Base-by-base conservation (phyloP, 2,329 filamentous ascomycete species). In the Aspergillus clavatus region DNA sequence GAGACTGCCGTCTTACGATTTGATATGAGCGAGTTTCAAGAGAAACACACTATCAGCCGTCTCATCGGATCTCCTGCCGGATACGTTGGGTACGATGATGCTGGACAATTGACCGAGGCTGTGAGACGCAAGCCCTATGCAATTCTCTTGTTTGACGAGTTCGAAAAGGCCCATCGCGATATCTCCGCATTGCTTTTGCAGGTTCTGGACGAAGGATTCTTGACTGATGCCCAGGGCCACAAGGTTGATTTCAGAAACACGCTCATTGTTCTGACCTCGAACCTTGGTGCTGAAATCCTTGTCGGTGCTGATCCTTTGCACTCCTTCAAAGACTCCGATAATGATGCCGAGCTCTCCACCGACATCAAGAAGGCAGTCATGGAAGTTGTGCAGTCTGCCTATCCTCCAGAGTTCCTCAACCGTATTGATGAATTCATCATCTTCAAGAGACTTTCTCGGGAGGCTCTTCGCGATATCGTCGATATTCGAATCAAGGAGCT, bases 21-120 rank as follows among this genome's bases (percentile, higher is more conserved):
- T 67, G 93, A 97, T 68, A 97, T 97, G 93, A 88, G 83, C 58
- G 93, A 98, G 63, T 97, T 96, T 66, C 89, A 95, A 63, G 93
- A 97, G 65, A 95, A 95, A 68, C 91, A 97, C 63, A 97, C 93
- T 3, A 87, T 97, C 45, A 95, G 88, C 22, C 81, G 91, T 14
- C 79, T 97, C 24, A 96, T 97, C 54, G 93, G 93, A 36, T 86
- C 87, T 3, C 93, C 93, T 0, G 91, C 93, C 5, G 91, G 91
- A 18, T 97, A 97, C 61, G 87, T 97, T 21, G 93, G 93, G 7
- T 97, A 97, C 62, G 93, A 98, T 38, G 93, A 97, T 61, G 90
- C 91, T 3, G 93, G 93, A 0, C 93, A 97, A 68, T 78, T 98
- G 8, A 97, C 93, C 1, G 93, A 98, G 70, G 90, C 91, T 4